Evolutionary conservation across 2,329 filamentous ascomycete genomes (phyloP).

Genomic region (Fusarium incarnatum): DNA sequence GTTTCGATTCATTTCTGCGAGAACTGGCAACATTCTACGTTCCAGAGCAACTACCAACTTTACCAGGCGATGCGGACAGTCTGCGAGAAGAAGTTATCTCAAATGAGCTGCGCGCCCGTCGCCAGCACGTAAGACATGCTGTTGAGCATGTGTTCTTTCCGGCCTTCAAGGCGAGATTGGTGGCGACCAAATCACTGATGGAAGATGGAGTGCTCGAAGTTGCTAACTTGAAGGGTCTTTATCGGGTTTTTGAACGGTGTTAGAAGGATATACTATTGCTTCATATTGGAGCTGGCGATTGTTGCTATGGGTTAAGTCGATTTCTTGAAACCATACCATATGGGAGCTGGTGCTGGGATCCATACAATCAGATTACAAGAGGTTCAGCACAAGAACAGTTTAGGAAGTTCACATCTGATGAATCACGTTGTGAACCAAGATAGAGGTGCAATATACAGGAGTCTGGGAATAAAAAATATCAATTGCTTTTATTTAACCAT

Average conservation of each 20-base stretch:
- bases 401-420: background rate
- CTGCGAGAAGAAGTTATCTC: conserved; percentile 55
- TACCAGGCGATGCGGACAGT: conserved; percentile 51
- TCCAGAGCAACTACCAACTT: conserved; percentile 81
- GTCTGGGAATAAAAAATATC: conserved; percentile 7
- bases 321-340: conserved; percentile 3
- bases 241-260: conserved; percentile 94
- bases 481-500: conserved; percentile 23
- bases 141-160: conserved; percentile 92
- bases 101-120: conserved; percentile 66
- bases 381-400: background rate
- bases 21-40: conserved; percentile 93
- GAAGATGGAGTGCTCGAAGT: conserved; percentile 83
- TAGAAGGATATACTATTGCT: conserved; percentile 56
- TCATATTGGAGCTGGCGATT: background rate
- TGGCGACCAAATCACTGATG: conserved; percentile 83
- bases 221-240: conserved; percentile 91
- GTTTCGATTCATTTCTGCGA: conserved; percentile 85
- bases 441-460: background rate
- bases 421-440: background rate
- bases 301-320: conserved; percentile 5
- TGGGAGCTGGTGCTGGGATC: conserved; percentile 9
- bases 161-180: conserved; percentile 82
- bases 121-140: conserved; percentile 76
- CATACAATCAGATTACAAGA: background rate